Base-by-base conservation (phyloP, 495 filamentous ascomycete species). In the Parathielavia hyrcaniae region DNA sequence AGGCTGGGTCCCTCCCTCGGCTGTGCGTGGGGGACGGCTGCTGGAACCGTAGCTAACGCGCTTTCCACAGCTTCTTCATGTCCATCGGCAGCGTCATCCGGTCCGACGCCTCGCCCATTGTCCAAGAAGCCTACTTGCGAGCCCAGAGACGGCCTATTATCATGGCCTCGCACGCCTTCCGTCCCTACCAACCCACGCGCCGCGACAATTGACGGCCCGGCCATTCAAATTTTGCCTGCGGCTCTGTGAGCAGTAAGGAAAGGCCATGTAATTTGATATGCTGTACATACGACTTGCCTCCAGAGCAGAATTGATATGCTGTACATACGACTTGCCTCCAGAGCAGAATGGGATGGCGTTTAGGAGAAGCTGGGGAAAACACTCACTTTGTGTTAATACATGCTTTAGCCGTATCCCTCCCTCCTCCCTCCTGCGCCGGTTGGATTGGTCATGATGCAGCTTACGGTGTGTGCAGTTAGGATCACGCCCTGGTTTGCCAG, bases 41-140 rank as follows among this genome's bases (percentile, higher is more conserved):
- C 16, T n/a, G 17, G n/a, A 35, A 2, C n/a, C 22, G 5, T 6
- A 30, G 8, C 50, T 62, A 36, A 62, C 60, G 40, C 13, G 30
- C 22, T 6, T 14, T 35, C 30, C n/a, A 59, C 53, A 98, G 93
- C 20, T 96, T 97, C 73, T 98, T 98, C 81, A 98, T 98, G 93
- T 91, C 88, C 39, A 96, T 98, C 66, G 93, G 93, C 60, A 95
- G 88, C 62, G 90, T 92, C 19, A 97, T 98, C 65, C 86, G 93
- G 68, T 87, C 90, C 17, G 91, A 96, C 63, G 71, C 75, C 50
- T 86, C 85, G 0, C 81, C 83, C 7, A 77, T 83, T 39, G 70
- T 80, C 8, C 76, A 77, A 36, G 83, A 88, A 68, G 81, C 82
- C 8, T 89, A 84, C 65, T 71, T 78, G 36, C 76, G 75, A 64